Percentiles rank a stretch among this genome's conserved stretches.
Conservation (phyloP, 2,329 filamentous ascomycete species). For the Shiraia bambusicola region DNA sequence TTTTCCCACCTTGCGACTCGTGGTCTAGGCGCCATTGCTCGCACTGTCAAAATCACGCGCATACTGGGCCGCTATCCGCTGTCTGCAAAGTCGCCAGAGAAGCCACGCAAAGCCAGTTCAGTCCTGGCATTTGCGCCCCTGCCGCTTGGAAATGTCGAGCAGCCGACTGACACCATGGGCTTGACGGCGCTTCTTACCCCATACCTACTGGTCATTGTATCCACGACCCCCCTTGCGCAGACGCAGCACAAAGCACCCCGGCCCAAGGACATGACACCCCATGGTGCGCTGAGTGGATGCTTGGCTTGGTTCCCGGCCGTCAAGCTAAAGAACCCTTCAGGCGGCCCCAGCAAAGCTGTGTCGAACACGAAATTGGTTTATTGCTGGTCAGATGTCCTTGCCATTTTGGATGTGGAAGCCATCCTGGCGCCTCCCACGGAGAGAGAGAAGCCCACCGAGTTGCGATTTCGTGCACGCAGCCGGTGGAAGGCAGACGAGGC, state of each 20-base stretch:
- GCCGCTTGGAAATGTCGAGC: constrained; percentile 90
- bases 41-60: constrained; percentile 83
- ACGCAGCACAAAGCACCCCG: constrained; percentile 92
- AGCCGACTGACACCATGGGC: constrained; percentile 82
- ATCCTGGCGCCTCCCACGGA: constrained; percentile 58
- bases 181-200: constrained; percentile 94
- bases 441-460: constrained; percentile 73
- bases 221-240: constrained; percentile 91
- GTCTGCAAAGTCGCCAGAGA: constrained; percentile 61
- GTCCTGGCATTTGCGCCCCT: constrained; percentile 89
- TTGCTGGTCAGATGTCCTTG: constrained; percentile 98
- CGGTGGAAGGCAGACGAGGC: constrained; percentile 93
- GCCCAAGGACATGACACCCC: constrained; percentile 85
- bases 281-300: constrained; percentile 90
- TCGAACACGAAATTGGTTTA: constrained; percentile 90
- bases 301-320: constrained; percentile 97
- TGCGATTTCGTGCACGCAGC: constrained; percentile 80
- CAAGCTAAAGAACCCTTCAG: constrained; percentile 76
- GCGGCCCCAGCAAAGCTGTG: constrained; percentile 65
- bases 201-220: constrained; percentile 93
- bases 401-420: constrained; percentile 84
- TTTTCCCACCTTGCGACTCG: constrained; percentile 95
- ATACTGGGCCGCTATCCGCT: constrained; percentile 90
- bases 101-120: constrained; percentile 84
- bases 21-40: constrained; percentile 81